Percentiles rank a stretch among this genome's conserved stretches.
Evolutionary conservation across 2,329 filamentous ascomycete species (phyloP).

Genomic region (Zymoseptoria passerinii): DNA sequence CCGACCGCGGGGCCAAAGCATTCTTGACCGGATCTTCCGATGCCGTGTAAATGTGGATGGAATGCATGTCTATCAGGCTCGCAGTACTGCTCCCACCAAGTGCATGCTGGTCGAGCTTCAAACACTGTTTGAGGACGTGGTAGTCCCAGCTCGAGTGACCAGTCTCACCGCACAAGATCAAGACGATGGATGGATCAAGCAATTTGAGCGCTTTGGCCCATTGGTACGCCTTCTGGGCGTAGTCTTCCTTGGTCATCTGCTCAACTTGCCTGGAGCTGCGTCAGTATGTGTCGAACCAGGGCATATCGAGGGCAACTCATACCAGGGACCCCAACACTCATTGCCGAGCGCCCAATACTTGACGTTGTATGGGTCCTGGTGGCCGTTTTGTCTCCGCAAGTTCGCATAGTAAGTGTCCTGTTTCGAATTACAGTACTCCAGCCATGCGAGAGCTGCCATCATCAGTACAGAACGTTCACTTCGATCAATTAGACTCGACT

Average conservation of each 20-base stretch:
- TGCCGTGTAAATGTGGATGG: slow-evolving; percentile 70
- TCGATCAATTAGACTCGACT: slow-evolving; percentile 17
- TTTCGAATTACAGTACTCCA: slow-evolving; percentile 80
- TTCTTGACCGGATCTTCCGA: slow-evolving; percentile 42
- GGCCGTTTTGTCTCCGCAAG: slow-evolving; percentile 65
- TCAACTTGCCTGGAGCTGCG: slow-evolving; percentile 45
- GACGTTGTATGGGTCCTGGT: slow-evolving; percentile 67
- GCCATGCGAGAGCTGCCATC: slow-evolving; percentile 57
- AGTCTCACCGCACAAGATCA: slow-evolving; percentile 68
- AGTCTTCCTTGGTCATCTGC: slow-evolving; percentile 60
- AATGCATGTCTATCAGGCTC: slow-evolving; percentile 66
- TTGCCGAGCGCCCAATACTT: slow-evolving; percentile 86
- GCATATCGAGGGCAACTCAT: background rate
- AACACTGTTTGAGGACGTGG: slow-evolving; percentile 62
- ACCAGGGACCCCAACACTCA: slow-evolving; percentile 56
- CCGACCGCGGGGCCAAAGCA: slow-evolving; percentile 56
- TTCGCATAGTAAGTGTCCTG: slow-evolving; percentile 75
- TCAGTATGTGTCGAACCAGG: background rate
- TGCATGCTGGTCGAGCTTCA: slow-evolving; percentile 44
- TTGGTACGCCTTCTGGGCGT: slow-evolving; percentile 59
- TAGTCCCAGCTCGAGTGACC: slow-evolving; percentile 64
- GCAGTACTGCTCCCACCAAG: slow-evolving; percentile 41
- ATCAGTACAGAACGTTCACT: background rate
- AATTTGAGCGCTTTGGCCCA: slow-evolving; percentile 66
- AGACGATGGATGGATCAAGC: slow-evolving; percentile 58